Base-by-base conservation (phyloP, 2,329 filamentous ascomycete genomes). In the Fusarium citri region DNA sequence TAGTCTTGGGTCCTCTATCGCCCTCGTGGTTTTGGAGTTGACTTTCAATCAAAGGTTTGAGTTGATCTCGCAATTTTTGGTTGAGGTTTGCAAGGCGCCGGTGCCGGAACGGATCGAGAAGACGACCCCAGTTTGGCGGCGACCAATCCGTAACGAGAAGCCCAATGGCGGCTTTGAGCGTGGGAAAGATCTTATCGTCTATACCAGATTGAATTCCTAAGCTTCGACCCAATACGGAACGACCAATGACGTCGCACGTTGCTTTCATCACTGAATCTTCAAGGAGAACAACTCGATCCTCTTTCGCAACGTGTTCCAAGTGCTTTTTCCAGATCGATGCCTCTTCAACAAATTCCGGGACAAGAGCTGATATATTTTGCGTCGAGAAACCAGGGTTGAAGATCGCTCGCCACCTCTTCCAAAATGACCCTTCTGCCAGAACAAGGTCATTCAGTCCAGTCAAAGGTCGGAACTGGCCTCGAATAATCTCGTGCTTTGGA, bases 241-340 rank as follows among this genome's bases (percentile, higher is more conserved):
- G 47, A 5, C 31, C 55, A 18, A 63, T 63, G 15, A 63, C 28
- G 12, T 63, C 59, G n/a, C 59, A 63, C 16, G 55, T 63, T 2
- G 34, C 46, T 41, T 25, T 53, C 59, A 63, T 63, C 2, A 51
- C 30, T 3, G 23, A 43, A 8, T 43, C 23, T n/a, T 63, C 55
- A 11, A 63, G 23, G 1, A 18, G 37, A 6, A 53, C 15, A 11
- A 43, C 8, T 16, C 56, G 10, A 6, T 25, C 31, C 0, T 45
- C 25, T 16, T 31, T 1, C 8, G 59, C 59, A 7, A 59, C n/a
- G 10, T 34, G 2, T 2, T 53, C 8, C 15, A 63, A 11, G 1
- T 63, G 23, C 12, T 31, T 42, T 26, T 31, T 63, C 37, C 23
- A 63, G 26, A 54, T 12, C 9, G 20, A 25, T 18, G 48, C 55